Base-by-base conservation (phyloP, 768 basidiomycete species). In the Lepiota subincarnata region DNA sequence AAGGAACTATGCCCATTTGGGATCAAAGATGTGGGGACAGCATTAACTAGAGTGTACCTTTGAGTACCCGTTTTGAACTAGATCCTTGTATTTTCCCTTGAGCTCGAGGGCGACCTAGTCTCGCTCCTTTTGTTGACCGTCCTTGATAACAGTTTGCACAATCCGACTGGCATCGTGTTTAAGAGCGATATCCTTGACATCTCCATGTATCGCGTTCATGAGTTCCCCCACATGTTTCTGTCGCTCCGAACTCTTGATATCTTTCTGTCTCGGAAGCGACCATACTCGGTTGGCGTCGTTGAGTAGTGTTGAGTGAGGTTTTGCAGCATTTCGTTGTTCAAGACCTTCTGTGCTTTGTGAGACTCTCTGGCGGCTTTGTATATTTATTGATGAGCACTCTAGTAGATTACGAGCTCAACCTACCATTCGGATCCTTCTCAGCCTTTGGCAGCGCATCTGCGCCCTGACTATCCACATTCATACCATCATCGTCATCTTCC, bases 121-220 rank as follows among this genome's bases (percentile, higher is more conserved):
- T 41, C 92, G 69, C 67, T 95, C 87, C 56, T 75, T 74, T 60
- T 77, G 86, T 16, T 81, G 76, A 3, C 94, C 94, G 55, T 87
- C 82, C 63, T 89, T 94, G 44, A 96, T 87, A 11, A 89, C 73
- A 0, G 83, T 88, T 66, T 89, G 87, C 18, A 89, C 81, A 56
- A 92, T 92, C 58, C 86, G 81, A 62, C 91, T 92, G 6, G 92
- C 92, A 67, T 96, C 92, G 62, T 96, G 94, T 68, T 94, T 96
- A 64, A 91, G 80, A 1, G 89, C 86, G 35, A 96, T 84, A 28
- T 94, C 92, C 55, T 85, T 84, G 40, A 96, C 84, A 59, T 84
- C 83, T 4, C 92, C 92, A 18, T 87, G 81, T 18, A 93, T 83
- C 41, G 86, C 76, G 26, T 74, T 70, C 82, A 92, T 90, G 7